Evolutionary conservation across 108 stramenopile species (phyloP).

Genomic region (Cyclotella choctawhatcheeana): DNA sequence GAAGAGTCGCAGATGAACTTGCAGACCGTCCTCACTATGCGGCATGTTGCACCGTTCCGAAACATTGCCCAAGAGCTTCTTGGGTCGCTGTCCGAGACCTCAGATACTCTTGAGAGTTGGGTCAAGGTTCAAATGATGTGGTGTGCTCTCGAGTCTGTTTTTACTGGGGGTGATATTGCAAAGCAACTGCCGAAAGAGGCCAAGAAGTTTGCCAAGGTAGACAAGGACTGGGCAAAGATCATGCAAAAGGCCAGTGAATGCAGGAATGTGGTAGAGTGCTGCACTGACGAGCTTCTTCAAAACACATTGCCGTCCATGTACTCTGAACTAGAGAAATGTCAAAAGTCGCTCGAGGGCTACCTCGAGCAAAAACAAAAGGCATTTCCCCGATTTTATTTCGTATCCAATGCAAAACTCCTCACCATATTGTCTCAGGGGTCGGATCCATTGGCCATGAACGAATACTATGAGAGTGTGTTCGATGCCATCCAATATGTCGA

Average conservation of each 20-base stretch:
- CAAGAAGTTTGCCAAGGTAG: constrained; percentile 90
- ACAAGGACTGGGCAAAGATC: constrained; percentile 92
- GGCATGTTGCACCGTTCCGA: constrained; percentile 85
- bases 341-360: constrained; percentile 92
- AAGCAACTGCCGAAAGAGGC: constrained; percentile 93
- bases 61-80: constrained; percentile 83
- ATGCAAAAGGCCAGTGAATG: constrained; percentile 84
- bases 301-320: constrained; percentile 85
- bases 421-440: constrained; percentile 91
- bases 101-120: constrained; percentile 92
- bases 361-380: constrained; percentile 92
- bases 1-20: constrained; percentile 91
- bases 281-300: constrained; percentile 73
- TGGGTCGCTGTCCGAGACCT: constrained; percentile 77
- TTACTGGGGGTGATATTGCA: constrained; percentile 93
- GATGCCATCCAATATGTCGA: constrained; percentile 89
- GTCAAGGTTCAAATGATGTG: constrained; percentile 93
- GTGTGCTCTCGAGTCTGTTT: constrained; percentile 91
- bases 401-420: constrained; percentile 88
- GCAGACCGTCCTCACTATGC: constrained; percentile 90
- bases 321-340: constrained; percentile 90
- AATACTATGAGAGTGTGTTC: constrained; percentile 92
- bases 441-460: constrained; percentile 92
- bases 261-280: constrained; percentile 81
- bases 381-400: constrained; percentile 94